Percentiles rank a stretch among this genome's conserved stretches.
Evolutionary conservation across 2,329 filamentous ascomycete species (phyloP).

Genomic region (Alternaria gaisen): DNA sequence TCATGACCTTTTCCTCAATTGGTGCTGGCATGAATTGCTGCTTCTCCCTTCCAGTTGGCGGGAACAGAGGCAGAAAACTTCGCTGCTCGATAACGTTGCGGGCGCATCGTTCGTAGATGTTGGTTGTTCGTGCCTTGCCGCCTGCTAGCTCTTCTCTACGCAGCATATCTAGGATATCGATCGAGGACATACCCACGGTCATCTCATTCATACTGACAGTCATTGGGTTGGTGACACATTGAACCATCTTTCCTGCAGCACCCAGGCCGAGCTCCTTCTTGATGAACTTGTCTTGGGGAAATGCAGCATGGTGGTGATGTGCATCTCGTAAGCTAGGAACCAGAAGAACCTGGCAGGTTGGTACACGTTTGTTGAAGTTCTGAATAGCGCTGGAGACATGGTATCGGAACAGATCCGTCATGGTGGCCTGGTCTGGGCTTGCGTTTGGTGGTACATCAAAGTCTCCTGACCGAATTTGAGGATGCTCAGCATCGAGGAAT

Average conservation of each 20-base stretch:
- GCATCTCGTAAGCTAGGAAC: conserved; percentile 84
- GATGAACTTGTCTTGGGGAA: conserved; percentile 78
- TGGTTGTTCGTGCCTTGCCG: conserved; percentile 63
- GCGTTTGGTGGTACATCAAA: conserved; percentile 54
- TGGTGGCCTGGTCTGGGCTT: conserved; percentile 75
- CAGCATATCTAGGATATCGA: conserved; percentile 85
- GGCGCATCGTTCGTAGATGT: conserved; percentile 75
- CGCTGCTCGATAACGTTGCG: conserved; percentile 86
- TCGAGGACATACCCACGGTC: conserved; percentile 79
- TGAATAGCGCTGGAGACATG: conserved; percentile 78
- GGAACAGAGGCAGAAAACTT: conserved; percentile 90
- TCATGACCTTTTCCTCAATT: conserved; percentile 61
- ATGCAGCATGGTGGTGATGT: conserved; percentile 83
- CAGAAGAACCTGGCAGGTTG: conserved; percentile 81
- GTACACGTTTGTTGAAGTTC: conserved; percentile 73
- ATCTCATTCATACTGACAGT: conserved; percentile 88
- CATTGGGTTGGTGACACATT: conserved; percentile 89
- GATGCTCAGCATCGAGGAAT: conserved; percentile 92
- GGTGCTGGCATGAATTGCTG: conserved; percentile 64
- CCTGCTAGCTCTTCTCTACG: conserved; percentile 75
- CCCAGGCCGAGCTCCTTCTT: conserved; percentile 78
- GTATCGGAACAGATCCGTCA: conserved; percentile 83
- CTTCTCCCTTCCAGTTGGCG: conserved; percentile 74
- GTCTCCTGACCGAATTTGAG: conserved; percentile 72
- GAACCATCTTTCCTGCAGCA: conserved; percentile 66